Evolutionary conservation across 106 monocot genomes (phyloP).

Genomic region (Dioscorea zingiberensis): DNA sequence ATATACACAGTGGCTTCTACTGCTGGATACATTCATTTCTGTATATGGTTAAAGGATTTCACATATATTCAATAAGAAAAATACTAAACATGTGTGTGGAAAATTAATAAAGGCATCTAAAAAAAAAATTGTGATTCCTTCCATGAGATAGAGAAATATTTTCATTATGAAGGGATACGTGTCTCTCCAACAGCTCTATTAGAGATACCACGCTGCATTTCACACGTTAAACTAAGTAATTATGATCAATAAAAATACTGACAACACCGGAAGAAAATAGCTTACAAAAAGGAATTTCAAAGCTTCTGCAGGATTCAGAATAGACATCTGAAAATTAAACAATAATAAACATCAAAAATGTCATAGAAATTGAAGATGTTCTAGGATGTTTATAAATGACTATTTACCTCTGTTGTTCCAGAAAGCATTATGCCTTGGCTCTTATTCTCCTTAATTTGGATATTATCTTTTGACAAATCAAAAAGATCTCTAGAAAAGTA

Average conservation of each 20-base stretch:
- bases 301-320: constrained; percentile 50
- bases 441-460: constrained; percentile 73
- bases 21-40: constrained; percentile 87
- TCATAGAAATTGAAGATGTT: neutral
- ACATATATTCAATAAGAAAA: too few relatives aligned
- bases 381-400: neutral
- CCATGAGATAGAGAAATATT: too few relatives aligned
- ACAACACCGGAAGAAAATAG: neutral
- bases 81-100: too few relatives aligned
- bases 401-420: constrained; percentile 66
- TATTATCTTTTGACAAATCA: constrained; percentile 83
- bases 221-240: neutral
- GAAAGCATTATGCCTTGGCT: constrained; percentile 63
- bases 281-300: constrained; percentile 59
- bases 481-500: constrained; percentile 64
- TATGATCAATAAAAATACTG: neutral
- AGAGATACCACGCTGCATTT: constrained; percentile 68
- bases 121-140: too few relatives aligned
- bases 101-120: too few relatives aligned
- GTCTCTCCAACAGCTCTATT: constrained; percentile 87
- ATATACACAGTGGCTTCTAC: constrained; percentile 87
- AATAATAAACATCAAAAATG: neutral
- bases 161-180: constrained; percentile 43
- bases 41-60: constrained; percentile 3
- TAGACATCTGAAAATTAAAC: constrained; percentile 34